Base-by-base conservation (phyloP, 805 yeast genomes). In the Pichia nanzhaoensis region DNA sequence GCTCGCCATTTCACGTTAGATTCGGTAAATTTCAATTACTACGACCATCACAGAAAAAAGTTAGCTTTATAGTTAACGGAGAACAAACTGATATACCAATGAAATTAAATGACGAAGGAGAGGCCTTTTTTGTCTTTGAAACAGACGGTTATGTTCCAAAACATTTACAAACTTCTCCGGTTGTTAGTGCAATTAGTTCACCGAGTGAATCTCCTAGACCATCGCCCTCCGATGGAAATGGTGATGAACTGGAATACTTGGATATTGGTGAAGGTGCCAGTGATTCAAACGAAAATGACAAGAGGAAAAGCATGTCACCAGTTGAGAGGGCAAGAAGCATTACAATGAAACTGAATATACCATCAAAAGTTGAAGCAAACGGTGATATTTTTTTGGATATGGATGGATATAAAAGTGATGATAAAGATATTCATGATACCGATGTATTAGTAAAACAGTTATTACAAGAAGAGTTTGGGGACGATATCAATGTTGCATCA, bases 91-190 rank as follows among this genome's bases (percentile, higher is more conserved):
- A 86, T 54, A 68, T 91, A 39, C 96, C 96, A 8, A 93, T 93
- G 98, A 93, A 93, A 63, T 69, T 93, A 37, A 95, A 96, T 14
- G 99, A 93, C 49, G 96, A 95, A 7, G 99, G 99, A 13, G 99
- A 93, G 64, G 99, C 98, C 0, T 89, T 89, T 61, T 93, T 93
- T 59, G 98, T 93, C 35, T 91, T 93, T 66, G 96, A 89, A 57
- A 84, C 96, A 1, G 76, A 74, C 36, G 73, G 73, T 37, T 75
- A 77, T 48, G 81, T 93, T 20, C 95, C 96, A 1, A 70, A 73
- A 45, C 84, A 84, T 47, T 73, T 88, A 51, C 77, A 88, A 53
- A 86, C 96, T 0, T 86, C 95, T 0, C 97, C 97, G 0, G 93
- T 89, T 24, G 66, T 84, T 28, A 77, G 84, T 45, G 81, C 86